Evolutionary conservation across 2,329 filamentous ascomycete genomes (phyloP).

Genomic region (Sclerotinia subarctica): DNA sequence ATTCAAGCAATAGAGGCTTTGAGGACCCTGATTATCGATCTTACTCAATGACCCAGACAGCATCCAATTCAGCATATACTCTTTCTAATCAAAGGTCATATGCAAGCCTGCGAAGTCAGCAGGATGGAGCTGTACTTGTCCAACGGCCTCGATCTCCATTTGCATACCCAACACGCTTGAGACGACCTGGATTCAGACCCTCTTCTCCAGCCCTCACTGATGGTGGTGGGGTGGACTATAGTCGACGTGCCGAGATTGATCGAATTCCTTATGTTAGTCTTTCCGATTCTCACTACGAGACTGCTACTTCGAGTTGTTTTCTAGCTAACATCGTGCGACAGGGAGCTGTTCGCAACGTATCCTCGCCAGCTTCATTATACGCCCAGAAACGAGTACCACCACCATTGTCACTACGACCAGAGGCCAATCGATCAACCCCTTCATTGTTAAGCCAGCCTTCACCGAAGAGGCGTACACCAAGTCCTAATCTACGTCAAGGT

Average conservation of each 20-base stretch:
- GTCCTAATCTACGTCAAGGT: constrained; percentile 27
- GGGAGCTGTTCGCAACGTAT: constrained; percentile 31
- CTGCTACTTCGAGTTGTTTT: not conserved
- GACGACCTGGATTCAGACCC: constrained; percentile 47
- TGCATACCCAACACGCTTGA: constrained; percentile 56
- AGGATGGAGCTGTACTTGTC: constrained; percentile 40
- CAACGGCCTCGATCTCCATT: constrained; percentile 58
- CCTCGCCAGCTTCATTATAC: constrained; percentile 37
- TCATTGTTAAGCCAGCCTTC: constrained; percentile 33
- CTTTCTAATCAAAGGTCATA: constrained; percentile 49
- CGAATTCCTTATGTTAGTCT: constrained; percentile 33
- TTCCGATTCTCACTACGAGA: not conserved
- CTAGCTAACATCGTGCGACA: constrained; percentile 20
- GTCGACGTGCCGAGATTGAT: constrained; percentile 38
- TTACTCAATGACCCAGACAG: constrained; percentile 53
- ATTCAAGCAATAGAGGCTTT: constrained; percentile 38
- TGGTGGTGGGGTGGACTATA: constrained; percentile 37
- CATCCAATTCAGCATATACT: constrained; percentile 37
- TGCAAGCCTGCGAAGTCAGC: constrained; percentile 48
- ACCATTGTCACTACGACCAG: constrained; percentile 30
- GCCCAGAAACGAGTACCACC: constrained; percentile 33
- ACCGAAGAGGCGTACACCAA: constrained; percentile 32
- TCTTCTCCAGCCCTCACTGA: constrained; percentile 38
- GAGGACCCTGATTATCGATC: constrained; percentile 49
- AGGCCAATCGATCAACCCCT: constrained; percentile 35